These are phyloP conservation scores for Colletotrichum trifolii DNA, from an alignment of 2,329 filamentous ascomycete species.

Conservation along the genomic window DNA sequence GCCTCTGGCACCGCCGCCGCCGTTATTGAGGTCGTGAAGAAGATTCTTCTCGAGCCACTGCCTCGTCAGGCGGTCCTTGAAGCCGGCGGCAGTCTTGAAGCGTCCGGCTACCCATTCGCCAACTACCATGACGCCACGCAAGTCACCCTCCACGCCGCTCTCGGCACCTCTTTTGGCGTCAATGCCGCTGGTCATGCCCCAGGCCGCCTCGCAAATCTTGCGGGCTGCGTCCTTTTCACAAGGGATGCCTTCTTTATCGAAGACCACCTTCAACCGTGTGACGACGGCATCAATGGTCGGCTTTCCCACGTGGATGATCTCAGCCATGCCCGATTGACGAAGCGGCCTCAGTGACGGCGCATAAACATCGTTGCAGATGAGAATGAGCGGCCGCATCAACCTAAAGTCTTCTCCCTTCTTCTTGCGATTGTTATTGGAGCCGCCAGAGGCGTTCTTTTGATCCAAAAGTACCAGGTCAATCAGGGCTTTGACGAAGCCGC, in stretches of 20 bases:
- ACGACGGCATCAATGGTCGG: slow-evolving; percentile 89
- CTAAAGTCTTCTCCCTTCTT: slow-evolving; percentile 89
- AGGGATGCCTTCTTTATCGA: slow-evolving; percentile 87
- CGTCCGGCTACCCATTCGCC: slow-evolving; percentile 87
- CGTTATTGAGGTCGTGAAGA: slow-evolving; percentile 73
- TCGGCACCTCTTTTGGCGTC: slow-evolving; percentile 76
- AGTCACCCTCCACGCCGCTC: slow-evolving; percentile 76
- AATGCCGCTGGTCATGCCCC: slow-evolving; percentile 80
- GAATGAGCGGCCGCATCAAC: slow-evolving; percentile 85
- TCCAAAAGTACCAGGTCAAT: slow-evolving; percentile 90
- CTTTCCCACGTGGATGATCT: slow-evolving; percentile 92
- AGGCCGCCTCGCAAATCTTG: slow-evolving; percentile 83
- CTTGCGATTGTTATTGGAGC: slow-evolving; percentile 49
- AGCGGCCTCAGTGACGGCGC: slow-evolving; percentile 88
- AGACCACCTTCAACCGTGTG: slow-evolving; percentile 81
- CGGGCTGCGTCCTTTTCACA: slow-evolving; percentile 91
- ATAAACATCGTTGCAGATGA: slow-evolving; percentile 98
- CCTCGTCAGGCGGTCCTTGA: slow-evolving; percentile 68
- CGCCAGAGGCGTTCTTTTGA: slow-evolving; percentile 73
- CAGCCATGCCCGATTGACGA: slow-evolving; percentile 85
- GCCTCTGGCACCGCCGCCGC: slow-evolving; percentile 77
- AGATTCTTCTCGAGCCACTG: slow-evolving; percentile 83
- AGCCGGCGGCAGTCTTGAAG: slow-evolving; percentile 61
- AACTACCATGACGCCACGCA: slow-evolving; percentile 86
- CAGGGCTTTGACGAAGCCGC: slow-evolving; percentile 93